Conservation (phyloP, 305 asterid genomes). For the Fraxinus floribunda region DNA sequence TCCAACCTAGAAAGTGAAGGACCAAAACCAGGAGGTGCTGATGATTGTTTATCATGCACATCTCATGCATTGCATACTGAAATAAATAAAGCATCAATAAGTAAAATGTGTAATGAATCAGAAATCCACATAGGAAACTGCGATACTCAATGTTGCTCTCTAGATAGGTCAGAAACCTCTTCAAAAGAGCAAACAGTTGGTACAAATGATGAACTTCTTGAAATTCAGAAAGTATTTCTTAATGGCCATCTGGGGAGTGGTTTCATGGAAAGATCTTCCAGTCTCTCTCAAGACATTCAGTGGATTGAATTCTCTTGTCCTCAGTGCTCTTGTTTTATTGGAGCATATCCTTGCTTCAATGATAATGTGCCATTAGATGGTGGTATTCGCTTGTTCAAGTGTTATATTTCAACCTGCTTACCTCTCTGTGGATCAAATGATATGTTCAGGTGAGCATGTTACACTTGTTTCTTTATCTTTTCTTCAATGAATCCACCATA, state of each 20-base stretch:
- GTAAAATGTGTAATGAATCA: slow-evolving; percentile 3
- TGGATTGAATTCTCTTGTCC: slow-evolving; percentile 77
- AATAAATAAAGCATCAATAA: slow-evolving; percentile 26
- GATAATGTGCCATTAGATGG: slow-evolving; percentile 66
- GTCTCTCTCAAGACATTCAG: slow-evolving; percentile 63
- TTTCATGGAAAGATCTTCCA: slow-evolving; percentile 71
- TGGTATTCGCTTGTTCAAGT: slow-evolving; percentile 81
- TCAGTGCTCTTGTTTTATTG: slow-evolving; percentile 66
- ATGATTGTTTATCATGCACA: slow-evolving; percentile 37
- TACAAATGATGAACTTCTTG: slow-evolving; percentile 47
- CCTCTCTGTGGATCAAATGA: slow-evolving; percentile 49
- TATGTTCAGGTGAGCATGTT: slow-evolving; percentile 55
- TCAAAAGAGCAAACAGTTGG: slow-evolving; percentile 30
- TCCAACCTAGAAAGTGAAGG: slow-evolving; percentile 25
- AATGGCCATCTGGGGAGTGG: slow-evolving; percentile 83
- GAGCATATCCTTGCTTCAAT: slow-evolving; percentile 76
- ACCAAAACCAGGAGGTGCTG: slow-evolving; percentile 22
- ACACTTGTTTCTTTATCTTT: background rate
- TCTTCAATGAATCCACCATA: background rate
- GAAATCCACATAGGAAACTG: slow-evolving; percentile 17
- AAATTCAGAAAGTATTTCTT: slow-evolving; percentile 68
- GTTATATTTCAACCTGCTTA: slow-evolving; percentile 58
- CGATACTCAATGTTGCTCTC: slow-evolving; percentile 40
- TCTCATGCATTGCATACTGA: slow-evolving; percentile 34
- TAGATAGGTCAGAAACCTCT: slow-evolving; percentile 29